A percentile compares a stretch with the other conserved stretches of the same genome.
Conservation (phyloP, 192 early-diverging fungal genomes). For the Jimgerdemannia lactiflua region DNA sequence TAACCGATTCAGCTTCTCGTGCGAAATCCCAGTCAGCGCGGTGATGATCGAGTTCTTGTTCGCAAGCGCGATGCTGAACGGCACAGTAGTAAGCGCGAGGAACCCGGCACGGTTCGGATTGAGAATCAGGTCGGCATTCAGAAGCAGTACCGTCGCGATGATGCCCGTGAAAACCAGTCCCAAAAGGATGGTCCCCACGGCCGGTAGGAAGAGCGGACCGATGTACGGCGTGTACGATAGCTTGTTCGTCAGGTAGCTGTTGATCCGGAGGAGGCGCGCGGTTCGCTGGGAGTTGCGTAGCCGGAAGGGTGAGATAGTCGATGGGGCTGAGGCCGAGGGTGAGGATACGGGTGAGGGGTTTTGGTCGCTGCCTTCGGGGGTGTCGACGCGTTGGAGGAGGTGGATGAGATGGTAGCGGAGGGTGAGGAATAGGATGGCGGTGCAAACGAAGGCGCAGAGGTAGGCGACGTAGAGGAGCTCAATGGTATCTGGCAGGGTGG, state of each 20-base stretch:
- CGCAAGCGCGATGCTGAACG: slow-evolving; percentile 45
- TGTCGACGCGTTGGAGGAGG: not conserved
- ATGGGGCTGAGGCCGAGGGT: not conserved
- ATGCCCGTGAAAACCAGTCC: slow-evolving; percentile 24
- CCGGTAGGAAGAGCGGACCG: slow-evolving; percentile 25
- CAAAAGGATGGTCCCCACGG: slow-evolving; percentile 36
- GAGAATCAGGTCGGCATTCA: slow-evolving; percentile 30
- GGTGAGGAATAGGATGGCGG: not conserved
- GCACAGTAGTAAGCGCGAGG: slow-evolving; percentile 38
- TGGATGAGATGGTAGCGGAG: not conserved
- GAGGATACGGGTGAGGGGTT: not conserved
- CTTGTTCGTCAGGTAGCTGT: slow-evolving; percentile 37
- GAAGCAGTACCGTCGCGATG: slow-evolving; percentile 27
- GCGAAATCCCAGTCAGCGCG: slow-evolving; percentile 42
- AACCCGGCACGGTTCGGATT: slow-evolving; percentile 53
- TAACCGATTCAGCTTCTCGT: slow-evolving; percentile 37
- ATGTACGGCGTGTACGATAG: slow-evolving; percentile 32
- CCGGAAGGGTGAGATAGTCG: too few species aligned
- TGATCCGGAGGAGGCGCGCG: not conserved
- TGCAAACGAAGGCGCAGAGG: not conserved
- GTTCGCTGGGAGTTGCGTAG: too few species aligned
- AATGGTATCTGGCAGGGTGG: not conserved
- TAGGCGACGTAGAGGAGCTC: not conserved
- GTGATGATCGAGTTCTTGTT: slow-evolving; percentile 46
- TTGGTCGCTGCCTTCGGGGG: not conserved